Evolutionary conservation across 768 basidiomycete species (phyloP).

Genomic region (Mycena capillaripes): DNA sequence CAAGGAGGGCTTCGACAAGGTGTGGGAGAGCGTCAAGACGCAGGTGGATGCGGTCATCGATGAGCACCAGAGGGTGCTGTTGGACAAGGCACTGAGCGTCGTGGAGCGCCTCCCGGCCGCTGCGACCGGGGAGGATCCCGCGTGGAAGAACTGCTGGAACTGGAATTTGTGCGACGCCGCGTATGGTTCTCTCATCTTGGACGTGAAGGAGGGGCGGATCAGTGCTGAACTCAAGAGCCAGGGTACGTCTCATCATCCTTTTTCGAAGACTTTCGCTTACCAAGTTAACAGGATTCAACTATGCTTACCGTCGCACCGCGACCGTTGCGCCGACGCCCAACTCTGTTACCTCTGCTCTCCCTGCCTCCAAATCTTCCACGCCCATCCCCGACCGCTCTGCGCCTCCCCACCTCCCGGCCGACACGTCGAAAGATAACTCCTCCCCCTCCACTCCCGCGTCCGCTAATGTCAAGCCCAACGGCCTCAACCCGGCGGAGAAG

Average conservation of each 20-base stretch:
- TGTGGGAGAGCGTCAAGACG: slow-evolving; percentile 94
- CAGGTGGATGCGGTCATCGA: slow-evolving; percentile 95
- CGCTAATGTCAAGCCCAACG: slow-evolving; percentile 57
- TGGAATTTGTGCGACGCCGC: slow-evolving; percentile 99
- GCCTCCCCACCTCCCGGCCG: slow-evolving; percentile 51
- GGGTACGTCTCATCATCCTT: slow-evolving; percentile 63
- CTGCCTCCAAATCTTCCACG: slow-evolving; percentile 51
- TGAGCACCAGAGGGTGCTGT: slow-evolving; percentile 87
- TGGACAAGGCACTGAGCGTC: slow-evolving; percentile 92
- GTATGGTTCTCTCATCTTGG: slow-evolving; percentile 89
- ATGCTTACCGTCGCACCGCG: slow-evolving; percentile 88
- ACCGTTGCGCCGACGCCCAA: slow-evolving; percentile 72
- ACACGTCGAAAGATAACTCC: slow-evolving; percentile 50
- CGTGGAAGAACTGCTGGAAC: slow-evolving; percentile 99
- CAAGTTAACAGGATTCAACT: slow-evolving; percentile 85
- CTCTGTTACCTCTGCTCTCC: slow-evolving; percentile 65
- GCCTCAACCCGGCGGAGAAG: slow-evolving; percentile 57
- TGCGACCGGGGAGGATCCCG: slow-evolving; percentile 83
- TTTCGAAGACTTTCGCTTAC: not conserved
- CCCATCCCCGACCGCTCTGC: slow-evolving; percentile 50
- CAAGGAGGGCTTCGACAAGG: slow-evolving; percentile 87
- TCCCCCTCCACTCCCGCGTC: slow-evolving; percentile 47
- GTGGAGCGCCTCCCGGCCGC: slow-evolving; percentile 84
- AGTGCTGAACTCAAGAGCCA: slow-evolving; percentile 94
- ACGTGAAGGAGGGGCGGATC: slow-evolving; percentile 92